Conservation (phyloP, 1,284 basidiomycete genomes). For the Spongispora temasekensis region DNA sequence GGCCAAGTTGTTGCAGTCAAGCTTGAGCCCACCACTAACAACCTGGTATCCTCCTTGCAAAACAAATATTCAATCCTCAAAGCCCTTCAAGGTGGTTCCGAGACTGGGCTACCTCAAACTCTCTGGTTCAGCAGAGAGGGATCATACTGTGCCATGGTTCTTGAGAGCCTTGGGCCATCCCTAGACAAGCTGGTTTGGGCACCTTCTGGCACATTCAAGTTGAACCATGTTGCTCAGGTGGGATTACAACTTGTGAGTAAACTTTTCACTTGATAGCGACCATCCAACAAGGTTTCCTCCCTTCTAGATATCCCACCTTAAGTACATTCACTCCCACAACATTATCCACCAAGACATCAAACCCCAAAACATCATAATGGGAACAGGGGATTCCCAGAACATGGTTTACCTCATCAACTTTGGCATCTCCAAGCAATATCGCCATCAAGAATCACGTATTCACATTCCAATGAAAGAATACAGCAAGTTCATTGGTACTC, state of each 20-base stretch:
- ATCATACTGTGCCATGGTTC: neutral
- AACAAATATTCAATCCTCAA: neutral
- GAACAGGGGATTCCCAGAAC: neutral
- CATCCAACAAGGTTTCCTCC: neutral
- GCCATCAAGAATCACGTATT: neutral
- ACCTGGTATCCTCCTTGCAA: neutral
- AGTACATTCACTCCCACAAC: neutral
- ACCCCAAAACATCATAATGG: neutral
- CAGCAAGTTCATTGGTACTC: too few species aligned
- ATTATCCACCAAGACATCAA: neutral
- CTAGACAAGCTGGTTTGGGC: neutral
- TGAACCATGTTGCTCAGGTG: neutral
- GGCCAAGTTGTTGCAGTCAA: neutral
- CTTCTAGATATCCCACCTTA: neutral
- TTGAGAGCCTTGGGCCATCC: neutral
- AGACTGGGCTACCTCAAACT: neutral
- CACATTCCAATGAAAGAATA: too few species aligned
- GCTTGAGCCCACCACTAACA: neutral
- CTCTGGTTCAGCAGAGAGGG: neutral
- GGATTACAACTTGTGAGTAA: neutral
- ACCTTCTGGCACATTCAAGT: neutral
- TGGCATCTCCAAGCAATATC: too few species aligned
- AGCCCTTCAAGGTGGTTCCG: neutral
- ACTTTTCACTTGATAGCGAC: neutral
- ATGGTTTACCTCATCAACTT: neutral